Evolutionary conservation across 2,329 filamentous ascomycete species (phyloP), one percentile per base, ranked within the genome.

Genomic region (Aspergillus puulaauensis): DNA sequence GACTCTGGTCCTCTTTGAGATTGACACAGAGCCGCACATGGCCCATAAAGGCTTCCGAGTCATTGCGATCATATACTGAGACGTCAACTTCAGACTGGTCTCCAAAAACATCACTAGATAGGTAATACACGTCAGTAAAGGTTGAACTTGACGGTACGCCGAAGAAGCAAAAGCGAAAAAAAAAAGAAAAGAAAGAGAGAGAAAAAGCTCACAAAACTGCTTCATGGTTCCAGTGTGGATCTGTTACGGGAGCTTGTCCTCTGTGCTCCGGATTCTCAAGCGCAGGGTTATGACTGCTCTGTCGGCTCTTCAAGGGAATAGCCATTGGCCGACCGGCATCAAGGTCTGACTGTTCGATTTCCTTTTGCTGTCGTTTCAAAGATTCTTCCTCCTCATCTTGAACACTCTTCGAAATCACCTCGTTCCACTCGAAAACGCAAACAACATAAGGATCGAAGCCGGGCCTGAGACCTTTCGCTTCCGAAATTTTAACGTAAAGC

Each of bases 291-390:
- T 93, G 93, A 78, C 93, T 98, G 77, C 93, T 98, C 73, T 98
- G 95, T 55, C 95, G 88, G 74, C 93, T 98, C 68, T 89, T 88
- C 91, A 98, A 97, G 2, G 95, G 95, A 64, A 99, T 98, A 33
- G 92, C 91, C 87, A 97, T 93, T 15, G 92, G 85, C 52, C 89
- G 85, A 27, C 92, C 90, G 31, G 88, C 89, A 66, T 96, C 91
- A 70, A 90, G 95, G 57, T 88, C 89, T 61, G 89, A 86, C 57
- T 89, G 83, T 67, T 79, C 66, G 78, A 82, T 64, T 82, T 84
- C 69, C 76, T 77, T 69, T 74, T 81, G 78, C 63, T 57, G 82
- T 70, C 88, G 85, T 45, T 87, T 85, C 37, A 85, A 82, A 45
- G 89, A 87, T 33, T 82, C 80, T 23, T 82, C 77, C 54, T 83